Evolutionary conservation across 2,329 filamentous ascomycete species (phyloP), one percentile per base, ranked within the genome.

Genomic region (Chaetomium olivaceum): DNA sequence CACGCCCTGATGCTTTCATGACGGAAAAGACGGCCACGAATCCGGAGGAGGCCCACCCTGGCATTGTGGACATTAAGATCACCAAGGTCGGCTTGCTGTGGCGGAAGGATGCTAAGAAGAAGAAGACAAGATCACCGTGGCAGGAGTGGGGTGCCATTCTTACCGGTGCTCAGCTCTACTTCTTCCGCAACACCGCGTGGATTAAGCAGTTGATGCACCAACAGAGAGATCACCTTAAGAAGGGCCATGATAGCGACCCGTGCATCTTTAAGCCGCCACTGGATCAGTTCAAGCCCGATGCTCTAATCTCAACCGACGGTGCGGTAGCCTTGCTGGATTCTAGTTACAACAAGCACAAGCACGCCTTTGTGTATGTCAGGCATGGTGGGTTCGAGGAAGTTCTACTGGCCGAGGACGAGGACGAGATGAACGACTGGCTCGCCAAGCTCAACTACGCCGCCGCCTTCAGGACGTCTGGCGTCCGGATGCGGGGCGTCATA

Each of bases 61-160:
- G 95, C 14, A 90, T 99, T 65, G 94, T 99, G 12, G 94, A 98
- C 77, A 96, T 99, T 75, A 97, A 97, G 72, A 91, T 98, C 55
- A 97, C 94, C 54, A 99, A 98, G 77, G 93, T 99, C 58, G 95
- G 95, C 4, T 81, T 97, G 1, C 77, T 99, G 36, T 99, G 95
- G 95, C 88, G 95, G 54, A 99, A 99, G 76, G 93, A 97, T 69
- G 81, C 85, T 1, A 97, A 96, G 80, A 97, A 94, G 79, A 94
- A 95, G 79, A 96, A 96, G 77, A 90, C 93, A 0, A 87, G 94
- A 52, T 97, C 94, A 12, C 94, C 95, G 1, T 99, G 95, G 95
- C 94, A 97, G 75, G 95, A 99, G 83, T 99, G 95, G 95, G 95
- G 95, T 61, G 95, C 93, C 27, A 91, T 99, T 65, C 84, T 99